These are phyloP conservation scores for Flaveria brownii DNA, from an alignment of 129 eudicot genomes.

Conservation along the genomic window DNA sequence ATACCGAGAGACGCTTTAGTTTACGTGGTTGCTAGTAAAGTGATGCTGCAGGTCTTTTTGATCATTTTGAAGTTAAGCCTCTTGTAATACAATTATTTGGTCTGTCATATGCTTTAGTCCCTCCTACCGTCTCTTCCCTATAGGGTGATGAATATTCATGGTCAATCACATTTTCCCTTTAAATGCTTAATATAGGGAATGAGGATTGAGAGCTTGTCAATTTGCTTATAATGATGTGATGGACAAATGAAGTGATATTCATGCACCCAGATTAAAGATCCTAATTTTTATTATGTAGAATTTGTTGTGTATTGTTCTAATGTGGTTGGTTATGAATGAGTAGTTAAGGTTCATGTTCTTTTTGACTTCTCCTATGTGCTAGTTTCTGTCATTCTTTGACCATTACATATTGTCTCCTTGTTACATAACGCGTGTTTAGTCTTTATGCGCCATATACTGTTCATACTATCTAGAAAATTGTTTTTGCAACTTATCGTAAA, in stretches of 20 bases:
- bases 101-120: background rate
- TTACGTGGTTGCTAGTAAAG: background rate
- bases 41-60: background rate
- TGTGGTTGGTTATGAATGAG: background rate
- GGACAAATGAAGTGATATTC: background rate
- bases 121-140: background rate
- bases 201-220: background rate
- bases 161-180: slow-evolving; percentile 12
- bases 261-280: background rate
- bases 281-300: background rate
- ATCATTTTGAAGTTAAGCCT: slow-evolving; percentile 6
- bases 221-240: background rate
- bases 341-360: background rate
- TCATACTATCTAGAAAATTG: background rate
- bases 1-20: slow-evolving; percentile 5
- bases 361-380: background rate
- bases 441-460: background rate
- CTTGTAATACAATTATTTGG: background rate
- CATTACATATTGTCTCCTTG: background rate
- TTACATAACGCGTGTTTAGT: background rate
- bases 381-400: slow-evolving; percentile 2
- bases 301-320: background rate
- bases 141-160: background rate
- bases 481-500: slow-evolving; percentile 7
- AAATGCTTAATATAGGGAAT: slow-evolving; percentile 4